phyloP scores from a whole-genome alignment of 192 early-diverging fungal genomes.

The Linnemannia exigua region DNA sequence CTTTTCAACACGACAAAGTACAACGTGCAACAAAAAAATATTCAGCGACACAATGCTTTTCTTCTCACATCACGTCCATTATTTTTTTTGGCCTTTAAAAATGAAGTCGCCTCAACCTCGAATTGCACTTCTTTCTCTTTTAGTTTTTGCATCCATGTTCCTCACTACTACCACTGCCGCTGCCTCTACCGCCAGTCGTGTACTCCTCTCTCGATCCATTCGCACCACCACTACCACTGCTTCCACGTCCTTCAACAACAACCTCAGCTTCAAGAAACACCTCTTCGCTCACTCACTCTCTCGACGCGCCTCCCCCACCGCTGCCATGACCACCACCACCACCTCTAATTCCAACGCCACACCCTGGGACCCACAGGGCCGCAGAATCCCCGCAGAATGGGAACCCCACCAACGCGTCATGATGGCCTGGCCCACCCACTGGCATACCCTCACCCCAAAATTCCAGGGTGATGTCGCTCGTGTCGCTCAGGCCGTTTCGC shows the following conservation, averaged over 20 bases:
- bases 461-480: conserved; percentile 30
- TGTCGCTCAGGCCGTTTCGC: conserved; percentile 16
- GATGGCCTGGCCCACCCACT: conserved; percentile 33
- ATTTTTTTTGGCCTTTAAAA: no score
- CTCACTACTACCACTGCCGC: not conserved
- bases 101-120: not conserved
- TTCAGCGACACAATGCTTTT: no score
- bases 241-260: not conserved
- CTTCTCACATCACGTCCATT: no score
- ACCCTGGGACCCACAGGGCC: not conserved
- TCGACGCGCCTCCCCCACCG: not conserved
- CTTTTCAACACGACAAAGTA: not conserved
- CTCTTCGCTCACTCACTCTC: not conserved
- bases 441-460: conserved; percentile 17
- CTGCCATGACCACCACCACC: not conserved
- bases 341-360: not conserved
- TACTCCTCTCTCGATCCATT: not conserved
- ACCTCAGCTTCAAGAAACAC: not conserved
- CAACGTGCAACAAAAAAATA: no score
- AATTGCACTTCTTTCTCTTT: not conserved
- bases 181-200: not conserved
- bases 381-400: conserved; percentile 24
- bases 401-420: conserved; percentile 17
- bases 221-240: not conserved
- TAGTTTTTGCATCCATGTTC: not conserved